These are phyloP conservation scores for Trametes meyenii DNA, from an alignment of 768 basidiomycete genomes.

Conservation along the genomic window DNA sequence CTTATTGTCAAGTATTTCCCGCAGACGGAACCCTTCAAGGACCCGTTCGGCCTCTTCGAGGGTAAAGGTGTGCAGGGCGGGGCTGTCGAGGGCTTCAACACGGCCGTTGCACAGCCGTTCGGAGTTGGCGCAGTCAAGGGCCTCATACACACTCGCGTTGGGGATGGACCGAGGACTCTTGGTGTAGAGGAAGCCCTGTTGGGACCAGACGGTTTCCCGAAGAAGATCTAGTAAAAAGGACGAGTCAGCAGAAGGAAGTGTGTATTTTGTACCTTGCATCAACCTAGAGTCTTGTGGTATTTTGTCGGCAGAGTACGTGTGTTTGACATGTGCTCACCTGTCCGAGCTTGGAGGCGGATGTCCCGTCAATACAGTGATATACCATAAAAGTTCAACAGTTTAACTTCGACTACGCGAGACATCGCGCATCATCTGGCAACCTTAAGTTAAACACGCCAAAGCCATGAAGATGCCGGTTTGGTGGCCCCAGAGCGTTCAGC, in stretches of 20 bases:
- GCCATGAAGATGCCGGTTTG: too few relatives aligned
- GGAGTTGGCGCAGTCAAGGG: constrained; percentile 80
- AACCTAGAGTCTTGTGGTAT: background rate
- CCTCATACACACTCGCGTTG: constrained; percentile 91
- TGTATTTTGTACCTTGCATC: background rate
- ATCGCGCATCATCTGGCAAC: too few relatives aligned
- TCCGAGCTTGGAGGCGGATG: too few relatives aligned
- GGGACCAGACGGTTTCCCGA: constrained; percentile 70
- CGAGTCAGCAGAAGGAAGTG: background rate
- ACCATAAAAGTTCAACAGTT: too few relatives aligned
- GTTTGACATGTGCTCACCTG: too few relatives aligned
- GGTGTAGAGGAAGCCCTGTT: constrained; percentile 66
- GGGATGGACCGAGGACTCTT: constrained; percentile 85
- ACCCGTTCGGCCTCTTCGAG: constrained; percentile 68
- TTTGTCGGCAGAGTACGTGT: too few relatives aligned
- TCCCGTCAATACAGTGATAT: too few relatives aligned
- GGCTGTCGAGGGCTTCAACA: constrained; percentile 75
- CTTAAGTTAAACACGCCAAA: too few relatives aligned
- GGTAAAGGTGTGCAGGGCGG: constrained; percentile 48
- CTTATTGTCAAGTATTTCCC: constrained; percentile 88
- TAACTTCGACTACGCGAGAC: too few relatives aligned
- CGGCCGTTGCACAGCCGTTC: constrained; percentile 71
- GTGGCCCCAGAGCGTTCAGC: too few relatives aligned
- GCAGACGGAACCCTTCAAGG: constrained; percentile 73
- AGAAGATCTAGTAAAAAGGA: constrained; percentile 21